Conservation (phyloP, 2,329 filamentous ascomycete species). For the Aspergillus arachidicola region DNA sequence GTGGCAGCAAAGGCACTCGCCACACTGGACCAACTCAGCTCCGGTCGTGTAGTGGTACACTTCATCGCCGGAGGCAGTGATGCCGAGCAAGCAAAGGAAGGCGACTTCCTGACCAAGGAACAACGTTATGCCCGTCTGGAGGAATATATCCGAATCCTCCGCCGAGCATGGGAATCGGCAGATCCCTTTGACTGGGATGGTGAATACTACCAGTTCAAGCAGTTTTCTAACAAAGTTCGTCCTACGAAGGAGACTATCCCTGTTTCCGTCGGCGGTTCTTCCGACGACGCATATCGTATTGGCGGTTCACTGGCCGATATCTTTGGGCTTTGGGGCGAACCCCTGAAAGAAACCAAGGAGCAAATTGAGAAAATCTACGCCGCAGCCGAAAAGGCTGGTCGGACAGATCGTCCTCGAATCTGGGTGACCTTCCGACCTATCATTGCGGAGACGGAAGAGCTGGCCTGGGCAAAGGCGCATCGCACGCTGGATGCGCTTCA, state of each 20-base stretch:
- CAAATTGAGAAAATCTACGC: conserved; percentile 64
- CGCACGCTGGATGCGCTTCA: conserved; percentile 57
- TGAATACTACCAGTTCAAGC: conserved; percentile 62
- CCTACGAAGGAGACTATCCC: conserved; percentile 58
- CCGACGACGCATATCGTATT: conserved; percentile 61
- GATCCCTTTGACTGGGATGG: conserved; percentile 65
- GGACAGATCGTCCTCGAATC: conserved; percentile 58
- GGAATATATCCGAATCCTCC: conserved; percentile 64
- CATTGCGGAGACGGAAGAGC: conserved; percentile 62
- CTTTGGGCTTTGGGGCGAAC: conserved; percentile 66
- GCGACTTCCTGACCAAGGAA: conserved; percentile 61
- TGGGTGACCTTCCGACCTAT: conserved; percentile 69
- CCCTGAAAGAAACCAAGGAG: conserved; percentile 64
- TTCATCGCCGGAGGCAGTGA: conserved; percentile 66
- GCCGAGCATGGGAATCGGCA: conserved; percentile 59
- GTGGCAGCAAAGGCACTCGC: conserved; percentile 64
- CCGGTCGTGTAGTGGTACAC: conserved; percentile 62
- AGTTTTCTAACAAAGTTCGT: conserved; percentile 58
- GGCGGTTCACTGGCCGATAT: conserved; percentile 63
- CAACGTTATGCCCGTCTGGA: conserved; percentile 61
- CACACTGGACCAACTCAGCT: conserved; percentile 62
- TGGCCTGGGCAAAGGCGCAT: conserved; percentile 65
- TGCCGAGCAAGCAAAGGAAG: conserved; percentile 61
- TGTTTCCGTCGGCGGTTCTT: conserved; percentile 63
- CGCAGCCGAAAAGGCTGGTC: conserved; percentile 60